Percentiles rank a stretch among this genome's conserved stretches.
Evolutionary conservation across 1,139 yeast species (phyloP).

Genomic region (Suhomyces taliae): DNA sequence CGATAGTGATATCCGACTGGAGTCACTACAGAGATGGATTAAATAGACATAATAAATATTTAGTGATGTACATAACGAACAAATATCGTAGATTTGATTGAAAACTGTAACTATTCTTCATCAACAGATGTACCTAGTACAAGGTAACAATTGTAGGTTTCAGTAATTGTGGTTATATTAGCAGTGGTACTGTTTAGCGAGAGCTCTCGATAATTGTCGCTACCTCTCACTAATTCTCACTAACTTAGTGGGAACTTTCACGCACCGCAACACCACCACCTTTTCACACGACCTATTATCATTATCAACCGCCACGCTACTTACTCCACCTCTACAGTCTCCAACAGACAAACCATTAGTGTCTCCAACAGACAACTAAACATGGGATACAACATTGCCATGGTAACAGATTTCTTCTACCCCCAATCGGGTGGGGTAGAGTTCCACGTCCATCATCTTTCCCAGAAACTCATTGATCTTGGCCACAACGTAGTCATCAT

Average conservation of each 20-base stretch:
- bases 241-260: background rate
- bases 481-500: slow-evolving; percentile 93
- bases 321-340: slow-evolving; percentile 2
- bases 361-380: background rate
- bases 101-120: too few relatives aligned
- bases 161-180: too few relatives aligned
- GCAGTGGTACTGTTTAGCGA: too few relatives aligned
- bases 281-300: background rate
- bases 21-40: background rate
- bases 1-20: background rate
- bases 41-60: background rate
- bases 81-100: too few relatives aligned
- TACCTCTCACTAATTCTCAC: background rate
- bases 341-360: slow-evolving; percentile 5
- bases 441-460: slow-evolving; percentile 81
- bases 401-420: slow-evolving; percentile 96
- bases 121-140: too few relatives aligned
- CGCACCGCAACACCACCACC: background rate
- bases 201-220: too few relatives aligned
- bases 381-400: slow-evolving; percentile 50
- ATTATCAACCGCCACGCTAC: background rate
- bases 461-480: slow-evolving; percentile 72
- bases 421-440: slow-evolving; percentile 99
- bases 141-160: too few relatives aligned
- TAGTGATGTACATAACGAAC: too few relatives aligned